Conservation (phyloP, 1,284 basidiomycete genomes). For the Mycena sp. region DNA sequence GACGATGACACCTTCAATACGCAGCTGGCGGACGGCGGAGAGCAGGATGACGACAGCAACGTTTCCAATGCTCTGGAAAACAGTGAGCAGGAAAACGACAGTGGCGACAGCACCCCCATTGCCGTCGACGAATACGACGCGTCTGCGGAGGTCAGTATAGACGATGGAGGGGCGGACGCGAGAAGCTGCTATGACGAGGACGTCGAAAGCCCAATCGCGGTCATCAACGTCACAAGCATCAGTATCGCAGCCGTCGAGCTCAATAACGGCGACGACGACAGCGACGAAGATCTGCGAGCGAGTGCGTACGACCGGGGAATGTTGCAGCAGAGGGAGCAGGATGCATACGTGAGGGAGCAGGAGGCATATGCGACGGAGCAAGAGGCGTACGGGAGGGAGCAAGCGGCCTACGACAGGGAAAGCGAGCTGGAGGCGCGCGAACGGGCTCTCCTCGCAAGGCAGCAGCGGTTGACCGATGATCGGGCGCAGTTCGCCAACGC, state of each 20-base stretch:
- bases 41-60: neutral
- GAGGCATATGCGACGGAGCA: neutral
- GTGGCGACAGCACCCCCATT: neutral
- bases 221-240: slow-evolving; percentile 1
- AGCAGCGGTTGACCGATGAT: neutral
- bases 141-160: neutral
- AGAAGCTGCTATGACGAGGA: neutral
- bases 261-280: neutral
- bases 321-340: neutral
- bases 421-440: neutral
- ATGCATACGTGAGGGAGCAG: neutral
- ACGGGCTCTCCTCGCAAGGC: neutral
- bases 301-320: neutral
- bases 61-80: no score
- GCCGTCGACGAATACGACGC: no score
- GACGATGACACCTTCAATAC: neutral
- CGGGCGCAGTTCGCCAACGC: neutral
- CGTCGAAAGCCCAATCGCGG: neutral
- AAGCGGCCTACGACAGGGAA: neutral
- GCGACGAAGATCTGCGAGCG: neutral
- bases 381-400: neutral
- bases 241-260: neutral
- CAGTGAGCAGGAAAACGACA: neutral
- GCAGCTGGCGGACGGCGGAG: neutral
- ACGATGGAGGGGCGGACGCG: neutral